Evolutionary conservation across 148 eudicot species (phyloP), one percentile per base, ranked within the genome.

Genomic region (Rhododendron kiyosumense): DNA sequence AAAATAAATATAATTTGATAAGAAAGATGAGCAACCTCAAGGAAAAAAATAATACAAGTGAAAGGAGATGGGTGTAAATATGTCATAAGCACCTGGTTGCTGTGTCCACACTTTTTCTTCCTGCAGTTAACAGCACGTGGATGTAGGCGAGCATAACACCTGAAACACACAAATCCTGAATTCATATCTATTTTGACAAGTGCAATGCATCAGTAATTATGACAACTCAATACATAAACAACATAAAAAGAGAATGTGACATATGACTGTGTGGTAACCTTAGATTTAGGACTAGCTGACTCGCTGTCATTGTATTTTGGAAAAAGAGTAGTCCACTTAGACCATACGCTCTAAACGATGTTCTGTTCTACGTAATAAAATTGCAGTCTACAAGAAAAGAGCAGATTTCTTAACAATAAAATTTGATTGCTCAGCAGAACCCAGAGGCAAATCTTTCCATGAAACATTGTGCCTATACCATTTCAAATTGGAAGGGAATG

Each of bases 21-120:
- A 67, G 74, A 67, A 67, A 67, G 74, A 67, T 11, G 74, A 67
- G 15, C 74, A 67, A 67, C 15, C 34, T 67, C 15, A 9, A 65
- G 1, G 57, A 54, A 65, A 26, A 26, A 0, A 8, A 11, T 14
- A 65, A 26, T 26, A 22, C 13, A 3, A 26, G 5, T 26, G 32
- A 10, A 26, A 26, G 13, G 74, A 26, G 22, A 71, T 30, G 5
- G 22, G 20, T 71, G 34, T 1, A 14, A 30, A 32, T n/a, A 7
- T 5, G 26, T 12, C 18, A 34, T 73, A 12, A 7, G 41, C n/a
- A 90, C 93, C 92, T 91, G 85, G 86, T 91, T 91, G 89, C 90
- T 87, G 88, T 92, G 94, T 36, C 94, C 94, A 82, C 94, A 92
- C 84, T 92, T 92, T 76, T 92, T 92, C 89, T 92, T 92, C 65